Conservation (phyloP, 257 asterid species). For the Nicotiana tomentosiformis region DNA sequence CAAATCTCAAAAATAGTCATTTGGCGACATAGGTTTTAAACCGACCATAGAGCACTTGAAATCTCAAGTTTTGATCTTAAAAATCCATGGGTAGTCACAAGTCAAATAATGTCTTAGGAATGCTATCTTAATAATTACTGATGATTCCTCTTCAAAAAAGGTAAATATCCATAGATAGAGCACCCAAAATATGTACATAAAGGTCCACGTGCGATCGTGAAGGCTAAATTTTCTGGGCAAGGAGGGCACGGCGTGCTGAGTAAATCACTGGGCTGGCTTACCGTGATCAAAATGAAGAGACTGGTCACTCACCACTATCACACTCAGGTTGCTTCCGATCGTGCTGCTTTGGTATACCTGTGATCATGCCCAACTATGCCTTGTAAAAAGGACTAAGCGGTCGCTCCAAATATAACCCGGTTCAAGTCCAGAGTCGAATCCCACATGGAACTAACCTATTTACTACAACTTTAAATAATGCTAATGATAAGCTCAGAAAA, state of each 20-base stretch:
- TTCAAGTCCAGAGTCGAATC: no score
- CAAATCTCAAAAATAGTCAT: background rate
- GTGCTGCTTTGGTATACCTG: background rate
- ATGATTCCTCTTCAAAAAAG: background rate
- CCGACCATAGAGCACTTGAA: background rate
- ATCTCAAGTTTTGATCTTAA: background rate
- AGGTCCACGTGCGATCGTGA: no score
- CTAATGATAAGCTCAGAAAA: no score
- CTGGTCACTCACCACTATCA: background rate
- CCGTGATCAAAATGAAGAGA: background rate
- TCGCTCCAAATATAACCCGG: no score
- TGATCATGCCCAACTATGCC: no score
- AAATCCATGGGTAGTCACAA: background rate
- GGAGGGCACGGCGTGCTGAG: background rate
- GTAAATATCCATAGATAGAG: background rate
- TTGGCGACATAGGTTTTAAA: background rate
- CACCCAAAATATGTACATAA: background rate
- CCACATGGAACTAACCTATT: no score
- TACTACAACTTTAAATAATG: no score
- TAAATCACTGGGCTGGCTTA: background rate
- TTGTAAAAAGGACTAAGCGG: no score
- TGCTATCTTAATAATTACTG: background rate
- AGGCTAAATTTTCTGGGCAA: no score
- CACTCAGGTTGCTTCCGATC: background rate
- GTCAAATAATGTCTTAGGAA: no score